Base-by-base conservation (phyloP, 1,284 basidiomycete genomes). In the Papiliotrema nemorosa region DNA sequence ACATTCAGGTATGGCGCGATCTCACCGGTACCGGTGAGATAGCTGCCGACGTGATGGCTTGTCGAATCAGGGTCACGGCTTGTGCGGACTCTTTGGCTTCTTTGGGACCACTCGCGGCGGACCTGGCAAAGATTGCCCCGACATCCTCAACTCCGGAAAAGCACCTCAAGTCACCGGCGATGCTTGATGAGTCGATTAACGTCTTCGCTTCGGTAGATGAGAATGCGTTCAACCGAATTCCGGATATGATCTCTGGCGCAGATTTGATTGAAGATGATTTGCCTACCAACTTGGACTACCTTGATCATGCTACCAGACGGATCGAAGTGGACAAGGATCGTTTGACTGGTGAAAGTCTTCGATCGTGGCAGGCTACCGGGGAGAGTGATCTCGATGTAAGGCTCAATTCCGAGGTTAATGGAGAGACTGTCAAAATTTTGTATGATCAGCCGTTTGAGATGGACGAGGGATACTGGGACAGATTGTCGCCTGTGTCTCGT, bases 241-340 rank as follows among this genome's bases (percentile, higher is more conserved):
- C 88, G 0, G 85, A 90, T 55, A 57, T 77, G 26, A 64, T 74
- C 5, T 81, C 84, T 4, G 80, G 83, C 3, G 84, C 88, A 3
- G 93, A 97, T 70, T 85, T 97, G 81, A 86, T 97, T 42, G 78
- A 81, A 37, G 94, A 97, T 64, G 91, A 97, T 66, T 77, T 97
- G 12, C 93, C 93, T 0, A 87, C 81, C 16, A 93, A 97, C 68
- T 76, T 80, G 31, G 87, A 91, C 61, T 97, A 92, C 64, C 78
- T 97, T 24, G 90, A 92, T 57, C 82, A 82, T 44, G 85, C 87
- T 3, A 59, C 63, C 3, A 56, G 58, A 10, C 54, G 54, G 10
- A 27, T 12, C n/a, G 50, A 53, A 5, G 42, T 41, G 83, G 86
- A 47, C 82, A 86, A 45, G 82, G 91, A 67, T 73, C 50, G 57